Evolutionary conservation across 805 yeast species (phyloP).

Genomic region (Helenozyma rhizophorensis): DNA sequence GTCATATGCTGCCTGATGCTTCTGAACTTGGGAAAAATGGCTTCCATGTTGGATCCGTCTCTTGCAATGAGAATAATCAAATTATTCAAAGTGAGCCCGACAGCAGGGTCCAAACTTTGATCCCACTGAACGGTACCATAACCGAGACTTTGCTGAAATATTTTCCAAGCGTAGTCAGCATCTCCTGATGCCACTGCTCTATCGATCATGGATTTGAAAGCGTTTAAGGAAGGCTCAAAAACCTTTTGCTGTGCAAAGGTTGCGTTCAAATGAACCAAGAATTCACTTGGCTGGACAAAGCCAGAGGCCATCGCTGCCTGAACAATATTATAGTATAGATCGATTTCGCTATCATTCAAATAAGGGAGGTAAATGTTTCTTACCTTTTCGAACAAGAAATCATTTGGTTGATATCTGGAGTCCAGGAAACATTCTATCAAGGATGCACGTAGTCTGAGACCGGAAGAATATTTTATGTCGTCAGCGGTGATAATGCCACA

Average conservation of each 20-base stretch:
- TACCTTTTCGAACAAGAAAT: too few species aligned
- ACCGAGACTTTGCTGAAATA: conserved; percentile 30
- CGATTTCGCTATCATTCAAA: background rate
- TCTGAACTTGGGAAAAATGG: conserved; percentile 29
- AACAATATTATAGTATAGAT: too few species aligned
- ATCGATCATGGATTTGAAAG: conserved; percentile 29
- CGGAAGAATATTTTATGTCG: conserved; percentile 19
- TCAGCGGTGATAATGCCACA: conserved; percentile 15
- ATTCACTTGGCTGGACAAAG: background rate
- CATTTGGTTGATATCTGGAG: too few species aligned
- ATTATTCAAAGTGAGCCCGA: conserved; percentile 33
- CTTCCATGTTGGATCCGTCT: conserved; percentile 21
- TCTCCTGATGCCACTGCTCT: conserved; percentile 19
- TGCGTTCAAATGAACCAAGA: too few species aligned
- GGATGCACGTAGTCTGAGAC: conserved; percentile 18
- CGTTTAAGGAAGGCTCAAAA: background rate
- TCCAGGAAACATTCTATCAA: conserved; percentile 2
- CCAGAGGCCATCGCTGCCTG: background rate
- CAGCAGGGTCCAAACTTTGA: conserved; percentile 10
- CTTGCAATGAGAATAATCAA: conserved; percentile 37
- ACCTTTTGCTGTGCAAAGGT: too few species aligned
- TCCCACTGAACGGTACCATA: conserved; percentile 8
- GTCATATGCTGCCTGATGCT: conserved; percentile 35
- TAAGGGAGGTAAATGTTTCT: conserved; percentile 1
- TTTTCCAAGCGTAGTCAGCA: conserved; percentile 18